These are phyloP conservation scores for Lactifluus pinguis DNA, from an alignment of 768 basidiomycete genomes.

Conservation along the genomic window DNA sequence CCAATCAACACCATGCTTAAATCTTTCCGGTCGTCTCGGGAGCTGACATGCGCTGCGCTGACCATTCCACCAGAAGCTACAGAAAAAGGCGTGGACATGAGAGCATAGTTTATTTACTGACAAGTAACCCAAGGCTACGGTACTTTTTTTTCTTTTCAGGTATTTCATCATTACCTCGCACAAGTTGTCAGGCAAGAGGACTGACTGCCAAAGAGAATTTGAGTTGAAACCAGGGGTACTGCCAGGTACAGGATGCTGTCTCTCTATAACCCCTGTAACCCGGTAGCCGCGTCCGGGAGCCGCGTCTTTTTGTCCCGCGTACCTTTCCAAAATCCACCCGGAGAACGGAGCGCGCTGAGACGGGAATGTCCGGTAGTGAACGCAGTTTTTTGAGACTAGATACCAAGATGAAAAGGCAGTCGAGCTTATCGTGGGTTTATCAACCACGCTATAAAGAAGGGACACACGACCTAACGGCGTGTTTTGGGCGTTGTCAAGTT, in stretches of 20 bases:
- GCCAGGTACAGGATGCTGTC: not conserved
- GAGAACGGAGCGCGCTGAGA: not conserved
- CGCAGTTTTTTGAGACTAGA: not conserved
- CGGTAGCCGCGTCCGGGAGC: not conserved
- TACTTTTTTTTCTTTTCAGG: not conserved
- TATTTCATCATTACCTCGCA: not conserved
- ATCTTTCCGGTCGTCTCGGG: constrained; percentile 2
- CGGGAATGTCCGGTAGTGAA: not conserved
- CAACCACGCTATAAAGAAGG: not conserved
- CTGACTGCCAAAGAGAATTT: not conserved
- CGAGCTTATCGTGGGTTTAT: not conserved
- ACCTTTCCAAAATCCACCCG: not conserved
- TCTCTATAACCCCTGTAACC: not conserved
- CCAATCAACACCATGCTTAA: not conserved
- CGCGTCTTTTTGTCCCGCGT: not conserved
- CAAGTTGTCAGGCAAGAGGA: not conserved
- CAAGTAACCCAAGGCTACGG: not conserved
- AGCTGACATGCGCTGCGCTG: constrained; percentile 1
- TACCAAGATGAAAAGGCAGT: not conserved
- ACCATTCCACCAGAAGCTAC: not conserved
- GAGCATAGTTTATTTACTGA: not conserved
- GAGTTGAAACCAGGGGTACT: not conserved
- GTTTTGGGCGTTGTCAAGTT: not conserved
- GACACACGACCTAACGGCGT: constrained; percentile 5
- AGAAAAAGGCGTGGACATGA: too few species aligned